Evolutionary conservation across 2,329 filamentous ascomycete species (phyloP).

Genomic region (Phoma sp.): DNA sequence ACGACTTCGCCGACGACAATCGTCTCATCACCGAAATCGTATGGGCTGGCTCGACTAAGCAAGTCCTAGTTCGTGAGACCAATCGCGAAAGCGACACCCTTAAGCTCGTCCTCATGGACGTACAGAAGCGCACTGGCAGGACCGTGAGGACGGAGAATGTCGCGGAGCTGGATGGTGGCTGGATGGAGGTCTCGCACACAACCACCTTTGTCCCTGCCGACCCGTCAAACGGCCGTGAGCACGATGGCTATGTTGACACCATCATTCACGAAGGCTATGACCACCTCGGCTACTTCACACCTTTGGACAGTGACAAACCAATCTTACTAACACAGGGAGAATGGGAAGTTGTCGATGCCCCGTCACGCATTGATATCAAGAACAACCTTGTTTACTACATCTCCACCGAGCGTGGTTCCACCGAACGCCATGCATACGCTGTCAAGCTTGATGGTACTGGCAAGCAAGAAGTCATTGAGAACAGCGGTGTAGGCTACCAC

Average conservation of each 20-base stretch:
- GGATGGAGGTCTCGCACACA: slow-evolving; percentile 92
- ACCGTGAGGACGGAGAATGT: slow-evolving; percentile 82
- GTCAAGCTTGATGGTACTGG: slow-evolving; percentile 82
- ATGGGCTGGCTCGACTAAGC: slow-evolving; percentile 77
- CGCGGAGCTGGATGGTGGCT: slow-evolving; percentile 86
- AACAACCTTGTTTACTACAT: slow-evolving; percentile 92
- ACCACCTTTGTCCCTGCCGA: slow-evolving; percentile 89
- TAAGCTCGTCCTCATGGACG: slow-evolving; percentile 85
- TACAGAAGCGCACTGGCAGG: slow-evolving; percentile 72
- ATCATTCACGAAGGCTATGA: slow-evolving; percentile 86
- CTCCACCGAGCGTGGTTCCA: slow-evolving; percentile 83
- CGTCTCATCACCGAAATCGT: slow-evolving; percentile 91
- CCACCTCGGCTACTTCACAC: slow-evolving; percentile 91
- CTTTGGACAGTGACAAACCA: slow-evolving; percentile 81
- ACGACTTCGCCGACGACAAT: slow-evolving; percentile 79
- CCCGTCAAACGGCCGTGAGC: slow-evolving; percentile 70
- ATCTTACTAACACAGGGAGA: slow-evolving; percentile 83
- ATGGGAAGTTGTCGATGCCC: slow-evolving; percentile 90
- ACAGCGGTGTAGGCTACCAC: slow-evolving; percentile 77
- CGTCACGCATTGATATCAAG: slow-evolving; percentile 81
- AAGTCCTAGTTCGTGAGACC: slow-evolving; percentile 87
- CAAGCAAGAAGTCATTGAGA: slow-evolving; percentile 76
- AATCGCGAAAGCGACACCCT: slow-evolving; percentile 94
- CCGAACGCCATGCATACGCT: slow-evolving; percentile 89
- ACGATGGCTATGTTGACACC: slow-evolving; percentile 93